These are phyloP conservation scores for Populus nigra DNA, from an alignment of 345 rosid species.

Conservation along the genomic window DNA sequence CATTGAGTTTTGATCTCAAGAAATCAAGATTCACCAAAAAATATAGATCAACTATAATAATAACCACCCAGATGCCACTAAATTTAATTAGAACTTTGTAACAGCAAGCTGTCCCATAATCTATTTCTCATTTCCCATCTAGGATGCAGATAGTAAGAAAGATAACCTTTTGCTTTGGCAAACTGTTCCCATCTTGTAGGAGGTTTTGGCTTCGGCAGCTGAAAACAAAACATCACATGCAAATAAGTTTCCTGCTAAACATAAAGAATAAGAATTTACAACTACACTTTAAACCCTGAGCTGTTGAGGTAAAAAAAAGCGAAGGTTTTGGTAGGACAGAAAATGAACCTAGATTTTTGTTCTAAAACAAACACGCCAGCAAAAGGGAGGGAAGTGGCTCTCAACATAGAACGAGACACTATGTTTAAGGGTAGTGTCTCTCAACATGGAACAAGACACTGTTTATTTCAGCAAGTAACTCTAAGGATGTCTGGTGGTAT, in stretches of 20 bases:
- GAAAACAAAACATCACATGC: slow-evolving; percentile 5
- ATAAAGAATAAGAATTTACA: not conserved
- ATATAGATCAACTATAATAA: too few relatives aligned
- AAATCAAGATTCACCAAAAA: not conserved
- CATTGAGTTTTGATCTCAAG: not conserved
- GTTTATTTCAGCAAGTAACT: too few relatives aligned
- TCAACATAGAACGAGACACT: too few relatives aligned
- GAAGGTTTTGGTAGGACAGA: not conserved
- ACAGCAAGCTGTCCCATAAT: not conserved
- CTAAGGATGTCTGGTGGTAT: too few relatives aligned
- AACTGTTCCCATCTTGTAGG: slow-evolving; percentile 26
- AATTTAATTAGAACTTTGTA: not conserved
- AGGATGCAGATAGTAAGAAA: not conserved
- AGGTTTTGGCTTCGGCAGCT: slow-evolving; percentile 25
- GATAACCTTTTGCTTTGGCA: slow-evolving; percentile 22
- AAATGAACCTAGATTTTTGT: not conserved
- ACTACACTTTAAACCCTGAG: not conserved
- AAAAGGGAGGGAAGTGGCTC: too few relatives aligned
- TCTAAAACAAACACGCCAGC: not conserved
- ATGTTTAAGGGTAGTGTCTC: too few relatives aligned
- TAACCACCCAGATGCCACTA: not conserved
- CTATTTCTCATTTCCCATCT: not conserved
- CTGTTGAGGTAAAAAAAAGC: not conserved
- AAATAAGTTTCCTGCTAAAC: not conserved
- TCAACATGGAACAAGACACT: too few relatives aligned